These are phyloP conservation scores for Aspergillus asperescens DNA, from an alignment of 495 filamentous ascomycete genomes.

Conservation along the genomic window DNA sequence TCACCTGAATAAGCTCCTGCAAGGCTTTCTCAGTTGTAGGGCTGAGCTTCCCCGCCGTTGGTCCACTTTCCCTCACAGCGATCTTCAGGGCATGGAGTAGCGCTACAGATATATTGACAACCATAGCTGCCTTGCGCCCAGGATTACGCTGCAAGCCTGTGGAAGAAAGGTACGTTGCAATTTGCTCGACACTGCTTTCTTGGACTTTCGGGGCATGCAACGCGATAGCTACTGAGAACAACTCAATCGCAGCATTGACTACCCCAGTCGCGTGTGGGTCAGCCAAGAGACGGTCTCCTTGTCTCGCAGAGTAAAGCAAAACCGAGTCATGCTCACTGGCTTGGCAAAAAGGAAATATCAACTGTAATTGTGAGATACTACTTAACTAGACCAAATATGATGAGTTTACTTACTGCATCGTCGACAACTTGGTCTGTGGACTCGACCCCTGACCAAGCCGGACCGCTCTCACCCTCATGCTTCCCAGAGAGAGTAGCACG, in stretches of 20 bases:
- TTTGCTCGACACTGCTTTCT: constrained; percentile 89
- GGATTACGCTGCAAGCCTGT: constrained; percentile 76
- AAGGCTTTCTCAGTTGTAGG: constrained; percentile 78
- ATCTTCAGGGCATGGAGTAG: constrained; percentile 77
- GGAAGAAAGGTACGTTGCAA: constrained; percentile 78
- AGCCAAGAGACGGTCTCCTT: constrained; percentile 49
- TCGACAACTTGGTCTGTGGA: constrained; percentile 68
- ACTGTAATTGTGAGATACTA: constrained; percentile 27
- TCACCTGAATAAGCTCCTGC: constrained; percentile 71
- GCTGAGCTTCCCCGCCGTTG: constrained; percentile 66
- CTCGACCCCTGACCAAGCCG: constrained; percentile 56
- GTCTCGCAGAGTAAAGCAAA: constrained; percentile 59
- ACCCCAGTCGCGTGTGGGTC: constrained; percentile 89
- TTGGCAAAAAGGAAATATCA: constrained; percentile 69
- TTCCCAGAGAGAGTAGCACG: constrained; percentile 65
- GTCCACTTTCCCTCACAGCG: constrained; percentile 70
- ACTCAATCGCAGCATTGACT: constrained; percentile 84
- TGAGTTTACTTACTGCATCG: constrained; percentile 46
- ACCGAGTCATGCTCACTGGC: constrained; percentile 89
- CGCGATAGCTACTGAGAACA: constrained; percentile 87
- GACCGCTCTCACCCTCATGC: constrained; percentile 51
- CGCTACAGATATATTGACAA: constrained; percentile 81
- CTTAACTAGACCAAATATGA: background rate
- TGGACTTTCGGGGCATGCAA: constrained; percentile 86
- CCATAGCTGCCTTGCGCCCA: constrained; percentile 82